These are phyloP conservation scores for Sarocladium brachiariae DNA, from an alignment of 2,329 filamentous ascomycete genomes.

Conservation along the genomic window DNA sequence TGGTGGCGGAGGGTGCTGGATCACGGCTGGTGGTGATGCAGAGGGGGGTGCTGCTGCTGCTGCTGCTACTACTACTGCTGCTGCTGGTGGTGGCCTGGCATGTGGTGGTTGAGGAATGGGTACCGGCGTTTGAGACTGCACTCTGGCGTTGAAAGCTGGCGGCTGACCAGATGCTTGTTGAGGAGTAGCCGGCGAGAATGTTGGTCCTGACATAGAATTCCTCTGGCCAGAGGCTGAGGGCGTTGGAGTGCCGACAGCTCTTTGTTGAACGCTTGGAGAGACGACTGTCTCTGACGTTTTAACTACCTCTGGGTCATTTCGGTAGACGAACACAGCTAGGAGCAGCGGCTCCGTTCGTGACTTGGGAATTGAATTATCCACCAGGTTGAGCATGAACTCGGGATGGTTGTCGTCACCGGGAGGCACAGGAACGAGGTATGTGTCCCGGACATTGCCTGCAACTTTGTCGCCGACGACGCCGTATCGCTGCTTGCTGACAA, in stretches of 20 bases:
- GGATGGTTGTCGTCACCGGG: constrained; percentile 65
- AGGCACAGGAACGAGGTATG: constrained; percentile 83
- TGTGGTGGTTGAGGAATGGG: constrained; percentile 14
- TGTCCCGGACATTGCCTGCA: constrained; percentile 72
- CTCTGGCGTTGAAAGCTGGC: neutral
- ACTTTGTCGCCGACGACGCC: constrained; percentile 78
- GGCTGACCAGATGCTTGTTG: constrained; percentile 20
- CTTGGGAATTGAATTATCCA: constrained; percentile 71
- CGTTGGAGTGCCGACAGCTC: constrained; percentile 24
- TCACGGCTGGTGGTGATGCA: constrained; percentile 7
- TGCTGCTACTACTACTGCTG: too few relatives aligned
- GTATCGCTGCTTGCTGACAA: constrained; percentile 72
- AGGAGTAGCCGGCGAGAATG: constrained; percentile 48
- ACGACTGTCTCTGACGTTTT: neutral
- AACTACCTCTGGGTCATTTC: constrained; percentile 43
- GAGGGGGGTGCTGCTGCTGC: neutral
- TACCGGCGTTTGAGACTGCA: constrained; percentile 21
- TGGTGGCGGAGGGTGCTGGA: constrained; percentile 9
- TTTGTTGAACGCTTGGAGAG: neutral
- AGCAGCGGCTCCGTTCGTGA: constrained; percentile 69
- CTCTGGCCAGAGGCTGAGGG: constrained; percentile 30
- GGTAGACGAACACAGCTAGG: constrained; percentile 78
- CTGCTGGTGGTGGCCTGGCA: constrained; percentile 10
- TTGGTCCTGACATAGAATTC: constrained; percentile 41
- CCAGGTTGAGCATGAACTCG: constrained; percentile 82